Conservation (phyloP, 768 basidiomycete genomes). For the Suillus cothurnatus region DNA sequence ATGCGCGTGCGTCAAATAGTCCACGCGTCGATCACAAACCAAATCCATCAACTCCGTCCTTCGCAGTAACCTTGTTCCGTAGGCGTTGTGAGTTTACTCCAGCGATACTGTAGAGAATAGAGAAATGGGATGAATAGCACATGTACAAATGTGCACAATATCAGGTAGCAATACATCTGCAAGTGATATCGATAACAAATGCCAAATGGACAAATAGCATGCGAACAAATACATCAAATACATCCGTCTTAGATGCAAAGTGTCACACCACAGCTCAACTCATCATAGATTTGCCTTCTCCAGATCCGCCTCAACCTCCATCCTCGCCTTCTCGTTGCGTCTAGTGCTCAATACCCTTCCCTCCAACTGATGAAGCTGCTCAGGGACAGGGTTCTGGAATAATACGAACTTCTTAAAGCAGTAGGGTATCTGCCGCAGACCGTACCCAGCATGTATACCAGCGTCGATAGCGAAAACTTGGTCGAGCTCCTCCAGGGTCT, state of each 20-base stretch:
- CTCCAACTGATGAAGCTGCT: slow-evolving; percentile 44
- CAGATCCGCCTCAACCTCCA: slow-evolving; percentile 14
- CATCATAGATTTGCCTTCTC: slow-evolving; percentile 8
- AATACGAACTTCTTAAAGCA: slow-evolving; percentile 53
- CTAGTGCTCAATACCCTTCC: slow-evolving; percentile 17
- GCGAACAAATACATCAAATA: neutral
- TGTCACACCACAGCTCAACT: neutral
- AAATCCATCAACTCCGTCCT: too few species aligned
- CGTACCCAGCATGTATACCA: slow-evolving; percentile 58
- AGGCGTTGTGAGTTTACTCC: too few species aligned
- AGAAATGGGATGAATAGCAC: too few species aligned
- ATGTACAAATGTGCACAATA: neutral
- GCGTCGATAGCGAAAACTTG: slow-evolving; percentile 59
- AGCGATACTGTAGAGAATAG: too few species aligned
- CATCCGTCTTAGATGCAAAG: neutral
- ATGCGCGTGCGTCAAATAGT: too few species aligned
- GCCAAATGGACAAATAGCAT: neutral
- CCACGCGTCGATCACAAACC: too few species aligned
- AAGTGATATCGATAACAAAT: neutral
- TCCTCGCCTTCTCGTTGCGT: slow-evolving; percentile 12
- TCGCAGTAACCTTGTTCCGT: too few species aligned
- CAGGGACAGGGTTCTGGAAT: slow-evolving; percentile 29
- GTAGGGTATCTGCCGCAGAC: slow-evolving; percentile 52
- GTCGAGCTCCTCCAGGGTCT: slow-evolving; percentile 59
- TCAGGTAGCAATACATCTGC: neutral